Base-by-base conservation (phyloP, 345 rosid species). In the Gossypium herbaceum region DNA sequence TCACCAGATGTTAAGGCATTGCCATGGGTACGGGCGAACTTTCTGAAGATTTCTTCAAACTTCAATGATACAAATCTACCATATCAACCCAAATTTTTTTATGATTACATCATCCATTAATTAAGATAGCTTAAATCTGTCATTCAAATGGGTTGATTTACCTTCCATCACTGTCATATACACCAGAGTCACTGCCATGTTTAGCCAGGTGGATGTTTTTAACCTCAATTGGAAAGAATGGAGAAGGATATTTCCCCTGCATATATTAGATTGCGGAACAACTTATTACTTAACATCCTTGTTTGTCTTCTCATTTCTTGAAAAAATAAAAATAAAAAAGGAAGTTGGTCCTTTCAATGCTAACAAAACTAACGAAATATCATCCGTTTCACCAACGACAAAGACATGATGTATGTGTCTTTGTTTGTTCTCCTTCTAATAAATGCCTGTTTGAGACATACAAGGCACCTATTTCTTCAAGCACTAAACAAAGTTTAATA, bases 161-260 rank as follows among this genome's bases (percentile, higher is more conserved):
- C 97, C 98, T 84, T 85, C 98, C 98, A 79, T 94, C 82, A 2
- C 81, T 71, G 73, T 92, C 97, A 70, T 92, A 94, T 45, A 86
- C 94, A 15, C 89, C 98, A 4, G 97, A 82, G 63, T 92, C 98
- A 50, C 98, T 94, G 2, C 93, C 90, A 56, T 94, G 98, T 78
- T 92, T 94, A 57, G 82, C 87, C 76, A 54, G 84, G 0, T 82
- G 82, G 51, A 94, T 91, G 84, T 94, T 92, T 81, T 82, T 79
- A 51, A 94, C 55, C 85, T 87, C 97, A n/a, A 94, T 86, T 0
- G 98, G 98, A 64, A 94, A 87, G 8, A 79, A 61, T 0, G 76
- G 62, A 6, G 94, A 88, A 44, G 89, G 89, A 72, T 54, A 85
- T 76, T 89, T 90, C 2, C 97, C 97, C 97, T 94, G 81, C 66